Conservation (phyloP, 352 stramenopile species). For the Phytophthora cryptogea region DNA sequence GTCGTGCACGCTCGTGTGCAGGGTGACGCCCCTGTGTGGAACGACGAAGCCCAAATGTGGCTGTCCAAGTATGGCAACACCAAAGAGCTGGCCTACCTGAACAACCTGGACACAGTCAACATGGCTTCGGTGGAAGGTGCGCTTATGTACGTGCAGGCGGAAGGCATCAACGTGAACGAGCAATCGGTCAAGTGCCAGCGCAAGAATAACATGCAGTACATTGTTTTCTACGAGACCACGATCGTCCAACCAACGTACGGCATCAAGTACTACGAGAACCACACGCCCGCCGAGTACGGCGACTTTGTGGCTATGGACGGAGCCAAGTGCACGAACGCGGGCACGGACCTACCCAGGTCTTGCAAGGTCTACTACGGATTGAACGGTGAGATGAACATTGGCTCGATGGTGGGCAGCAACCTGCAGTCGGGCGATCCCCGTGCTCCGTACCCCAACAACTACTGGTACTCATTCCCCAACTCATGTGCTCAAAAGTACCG, state of each 20-base stretch:
- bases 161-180: conserved; percentile 64
- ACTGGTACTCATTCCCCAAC: conserved; percentile 78
- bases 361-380: conserved; percentile 61
- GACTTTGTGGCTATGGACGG: conserved; percentile 69
- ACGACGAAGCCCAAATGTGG: conserved; percentile 36
- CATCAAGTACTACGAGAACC: conserved; percentile 53
- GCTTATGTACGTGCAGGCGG: conserved; percentile 71
- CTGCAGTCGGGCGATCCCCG: conserved; percentile 44
- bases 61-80: conserved; percentile 51
- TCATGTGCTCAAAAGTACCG: conserved; percentile 51
- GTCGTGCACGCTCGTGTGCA: conserved; percentile 67
- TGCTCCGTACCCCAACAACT: conserved; percentile 65
- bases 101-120: conserved; percentile 67
- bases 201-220: conserved; percentile 77
- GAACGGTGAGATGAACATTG: conserved; percentile 47
- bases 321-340: conserved; percentile 55
- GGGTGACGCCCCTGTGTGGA: conserved; percentile 46
- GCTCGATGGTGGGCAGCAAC: conserved; percentile 53
- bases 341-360: conserved; percentile 32
- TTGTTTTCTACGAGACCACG: conserved; percentile 74
- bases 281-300: conserved; percentile 50
- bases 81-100: conserved; percentile 37
- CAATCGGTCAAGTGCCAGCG: conserved; percentile 56
- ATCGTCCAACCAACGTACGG: conserved; percentile 60
- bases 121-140: conserved; percentile 63